These are phyloP conservation scores for Brassica rapa DNA, from an alignment of 345 rosid genomes.

Conservation along the genomic window DNA sequence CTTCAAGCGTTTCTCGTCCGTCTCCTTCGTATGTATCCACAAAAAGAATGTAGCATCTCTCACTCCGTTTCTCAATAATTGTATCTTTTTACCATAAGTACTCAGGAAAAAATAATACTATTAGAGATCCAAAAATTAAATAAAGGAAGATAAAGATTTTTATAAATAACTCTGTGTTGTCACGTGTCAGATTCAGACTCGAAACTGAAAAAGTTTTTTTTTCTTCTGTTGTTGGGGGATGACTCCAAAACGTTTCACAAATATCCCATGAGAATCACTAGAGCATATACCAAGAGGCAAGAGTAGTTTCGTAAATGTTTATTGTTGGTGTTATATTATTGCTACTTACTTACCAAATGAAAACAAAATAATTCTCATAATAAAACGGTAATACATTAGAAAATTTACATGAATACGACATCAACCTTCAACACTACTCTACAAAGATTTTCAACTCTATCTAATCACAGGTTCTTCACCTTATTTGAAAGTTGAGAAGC, in stretches of 20 bases:
- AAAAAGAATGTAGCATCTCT: background rate
- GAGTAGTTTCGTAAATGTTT: background rate
- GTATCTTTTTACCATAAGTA: background rate
- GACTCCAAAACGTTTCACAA: constrained; percentile 14
- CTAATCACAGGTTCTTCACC: constrained; percentile 31
- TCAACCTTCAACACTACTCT: constrained; percentile 5
- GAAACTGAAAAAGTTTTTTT: background rate
- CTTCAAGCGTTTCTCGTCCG: constrained; percentile 19
- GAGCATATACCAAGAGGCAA: constrained; percentile 25
- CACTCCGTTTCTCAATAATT: constrained; percentile 17
- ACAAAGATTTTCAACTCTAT: background rate
- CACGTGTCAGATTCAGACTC: background rate
- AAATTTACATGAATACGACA: constrained; percentile 27
- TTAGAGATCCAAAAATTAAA: background rate
- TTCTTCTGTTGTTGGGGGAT: background rate
- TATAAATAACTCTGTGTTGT: background rate
- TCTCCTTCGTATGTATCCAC: constrained; percentile 10
- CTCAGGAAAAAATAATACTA: background rate
- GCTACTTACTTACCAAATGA: background rate
- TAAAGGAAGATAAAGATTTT: background rate
- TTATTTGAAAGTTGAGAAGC: constrained; percentile 62
- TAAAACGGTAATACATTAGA: background rate
- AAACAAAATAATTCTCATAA: background rate
- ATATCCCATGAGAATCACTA: constrained; percentile 3
- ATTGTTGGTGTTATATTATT: background rate